Base-by-base conservation (phyloP, 371 early-diverging fungal genomes). In the Mycotypha africana region DNA sequence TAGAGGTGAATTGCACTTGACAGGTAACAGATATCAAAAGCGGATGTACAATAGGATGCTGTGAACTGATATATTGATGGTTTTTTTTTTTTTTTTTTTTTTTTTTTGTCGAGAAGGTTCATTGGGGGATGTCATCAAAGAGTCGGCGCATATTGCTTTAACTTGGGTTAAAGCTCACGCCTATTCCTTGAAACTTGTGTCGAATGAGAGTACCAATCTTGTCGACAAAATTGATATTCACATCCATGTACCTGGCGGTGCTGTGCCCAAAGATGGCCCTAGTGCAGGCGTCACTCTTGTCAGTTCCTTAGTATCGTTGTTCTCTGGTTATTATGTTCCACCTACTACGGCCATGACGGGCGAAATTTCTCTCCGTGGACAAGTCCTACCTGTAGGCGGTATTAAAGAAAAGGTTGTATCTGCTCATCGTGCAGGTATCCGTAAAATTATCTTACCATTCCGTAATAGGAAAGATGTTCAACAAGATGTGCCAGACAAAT, bases 321-420 rank as follows among this genome's bases (percentile, higher is more conserved):
- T 89, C 47, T 73, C 81, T 11, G 74, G 70, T 10, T 68, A 59
- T 19, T 60, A 70, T 20, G 82, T 88, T 1, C 76, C 81, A 9
- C 42, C 69, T 3, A 73, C 73, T 4, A 77, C 79, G 0, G 88
- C 86, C 6, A 87, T 91, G 86, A 91, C 91, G 4, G 94, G 94
- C 20, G 94, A 93, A 62, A 79, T 93, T 16, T 88, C 91, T 0
- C 66, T 92, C 11, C 79, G 88, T 4, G 94, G 94, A 0, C 73
- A 80, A 34, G 91, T 93, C 2, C 65, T 89, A 26, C 91, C 91
- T 15, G 89, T 93, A 2, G 89, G 91, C 0, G 91, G 91, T 3
- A 82, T 92, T 59, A 87, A 88, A 60, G 91, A 92, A 58, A 91
- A 91, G 58, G 79, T 89, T 16, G 76, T 89, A 12, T 88, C 91